phyloP scores from a whole-genome alignment of 2,329 filamentous ascomycete genomes.

The Alternaria alternata region DNA sequence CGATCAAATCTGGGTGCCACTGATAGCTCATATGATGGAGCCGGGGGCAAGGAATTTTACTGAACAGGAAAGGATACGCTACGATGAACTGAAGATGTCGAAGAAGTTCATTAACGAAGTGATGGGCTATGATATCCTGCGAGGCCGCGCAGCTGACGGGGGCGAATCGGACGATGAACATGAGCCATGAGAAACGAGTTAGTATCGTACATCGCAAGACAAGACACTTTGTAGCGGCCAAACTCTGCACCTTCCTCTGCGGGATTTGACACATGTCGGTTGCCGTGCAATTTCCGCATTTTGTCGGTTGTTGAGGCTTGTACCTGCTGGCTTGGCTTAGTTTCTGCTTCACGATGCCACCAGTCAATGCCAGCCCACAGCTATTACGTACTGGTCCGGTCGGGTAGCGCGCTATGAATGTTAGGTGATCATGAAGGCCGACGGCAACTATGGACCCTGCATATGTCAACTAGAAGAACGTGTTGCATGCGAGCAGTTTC shows the following conservation, averaged over 20 bases:
- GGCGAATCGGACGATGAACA: constrained; percentile 37
- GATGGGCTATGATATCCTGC: constrained; percentile 49
- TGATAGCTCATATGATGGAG: constrained; percentile 44
- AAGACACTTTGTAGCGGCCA: constrained; percentile 7
- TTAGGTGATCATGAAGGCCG: constrained; percentile 17
- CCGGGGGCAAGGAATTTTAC: constrained; percentile 41
- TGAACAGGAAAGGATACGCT: constrained; percentile 38
- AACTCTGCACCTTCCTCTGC: constrained; percentile 7
- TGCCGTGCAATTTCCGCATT: constrained; percentile 23
- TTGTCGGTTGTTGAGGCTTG: constrained; percentile 22
- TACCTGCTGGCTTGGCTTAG: constrained; percentile 21
- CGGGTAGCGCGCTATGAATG: constrained; percentile 24
- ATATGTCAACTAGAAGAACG: constrained; percentile 1
- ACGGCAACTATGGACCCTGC: constrained; percentile 26
- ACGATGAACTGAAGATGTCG: constrained; percentile 36
- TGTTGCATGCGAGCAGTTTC: constrained; percentile 14
- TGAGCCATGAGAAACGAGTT: constrained; percentile 16
- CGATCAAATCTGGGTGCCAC: constrained; percentile 48
- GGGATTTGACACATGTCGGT: constrained; percentile 15
- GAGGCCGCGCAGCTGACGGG: constrained; percentile 36
- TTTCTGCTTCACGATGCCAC: constrained; percentile 22
- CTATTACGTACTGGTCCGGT: constrained; percentile 33
- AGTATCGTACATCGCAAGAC: background rate
- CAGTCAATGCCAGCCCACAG: constrained; percentile 7
- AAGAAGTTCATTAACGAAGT: constrained; percentile 48